Conservation (phyloP, 2,329 filamentous ascomycete genomes). For the Mollisia scopiformis region DNA sequence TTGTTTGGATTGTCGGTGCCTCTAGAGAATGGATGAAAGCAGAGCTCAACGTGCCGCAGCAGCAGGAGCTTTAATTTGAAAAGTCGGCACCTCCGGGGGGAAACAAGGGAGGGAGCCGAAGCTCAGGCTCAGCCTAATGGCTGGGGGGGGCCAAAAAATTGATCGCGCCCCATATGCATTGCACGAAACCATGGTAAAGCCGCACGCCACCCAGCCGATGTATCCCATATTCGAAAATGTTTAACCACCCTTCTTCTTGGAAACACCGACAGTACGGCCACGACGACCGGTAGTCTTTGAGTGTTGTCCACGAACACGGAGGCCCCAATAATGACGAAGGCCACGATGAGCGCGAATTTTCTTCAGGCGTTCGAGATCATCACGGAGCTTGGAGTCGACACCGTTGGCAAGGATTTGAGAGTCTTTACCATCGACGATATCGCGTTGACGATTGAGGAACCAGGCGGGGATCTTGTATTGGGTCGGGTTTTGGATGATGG, state of each 20-base stretch:
- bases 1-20: no score
- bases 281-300: conserved; percentile 99
- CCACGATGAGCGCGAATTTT: conserved; percentile 99
- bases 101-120: no score
- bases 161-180: conserved; percentile 36
- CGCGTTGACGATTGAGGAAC: conserved; percentile 99
- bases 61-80: no score
- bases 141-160: no score
- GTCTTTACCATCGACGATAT: conserved; percentile 99
- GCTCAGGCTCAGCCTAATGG: no score
- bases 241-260: conserved; percentile 99
- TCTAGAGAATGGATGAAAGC: no score
- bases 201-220: conserved; percentile 38
- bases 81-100: no score
- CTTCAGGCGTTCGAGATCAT: conserved; percentile 99
- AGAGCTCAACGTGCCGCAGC: no score
- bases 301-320: conserved; percentile 99
- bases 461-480: conserved; percentile 98
- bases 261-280: conserved; percentile 99
- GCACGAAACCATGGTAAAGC: conserved; percentile 36
- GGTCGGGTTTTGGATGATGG: conserved; percentile 98
- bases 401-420: conserved; percentile 95
- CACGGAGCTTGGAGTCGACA: conserved; percentile 98
- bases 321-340: conserved; percentile 99
- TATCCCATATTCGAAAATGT: conserved; percentile 36